A percentile compares a stretch with the other conserved stretches of the same genome.
Evolutionary conservation across 2,329 filamentous ascomycete genomes (phyloP).

Genomic region (Penicillium sp.): DNA sequence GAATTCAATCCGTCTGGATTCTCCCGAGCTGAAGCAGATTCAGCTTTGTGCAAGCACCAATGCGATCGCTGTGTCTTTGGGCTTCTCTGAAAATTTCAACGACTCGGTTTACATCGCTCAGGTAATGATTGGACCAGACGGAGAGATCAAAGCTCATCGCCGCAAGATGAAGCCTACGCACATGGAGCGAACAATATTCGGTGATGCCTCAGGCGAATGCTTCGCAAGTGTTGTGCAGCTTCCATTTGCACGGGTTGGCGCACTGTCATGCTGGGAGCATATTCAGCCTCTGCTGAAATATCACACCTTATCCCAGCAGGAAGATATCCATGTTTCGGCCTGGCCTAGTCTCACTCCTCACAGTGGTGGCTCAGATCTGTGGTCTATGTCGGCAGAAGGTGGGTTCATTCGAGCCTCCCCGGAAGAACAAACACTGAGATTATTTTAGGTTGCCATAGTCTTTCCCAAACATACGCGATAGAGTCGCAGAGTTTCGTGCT

Average conservation of each 20-base stretch:
- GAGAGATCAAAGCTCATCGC: slow-evolving; percentile 9
- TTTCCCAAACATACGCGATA: slow-evolving; percentile 58
- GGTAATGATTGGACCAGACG: slow-evolving; percentile 7
- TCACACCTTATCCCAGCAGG: slow-evolving; percentile 45
- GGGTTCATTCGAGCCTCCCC: background rate
- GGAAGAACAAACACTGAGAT: background rate
- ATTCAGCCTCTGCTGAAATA: slow-evolving; percentile 53
- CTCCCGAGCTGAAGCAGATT: background rate
- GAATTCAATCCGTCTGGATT: slow-evolving; percentile 9
- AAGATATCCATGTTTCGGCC: slow-evolving; percentile 50
- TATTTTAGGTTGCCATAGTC: slow-evolving; percentile 33
- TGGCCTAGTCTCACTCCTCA: slow-evolving; percentile 43
- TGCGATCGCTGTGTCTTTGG: background rate
- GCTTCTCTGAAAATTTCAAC: background rate
- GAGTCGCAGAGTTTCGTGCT: slow-evolving; percentile 58
- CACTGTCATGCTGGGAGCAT: slow-evolving; percentile 54
- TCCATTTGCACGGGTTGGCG: slow-evolving; percentile 44
- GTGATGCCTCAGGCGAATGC: slow-evolving; percentile 44
- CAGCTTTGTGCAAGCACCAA: background rate
- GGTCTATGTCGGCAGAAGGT: slow-evolving; percentile 35
- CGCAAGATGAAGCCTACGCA: slow-evolving; percentile 56
- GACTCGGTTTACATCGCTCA: background rate
- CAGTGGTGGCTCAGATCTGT: slow-evolving; percentile 22
- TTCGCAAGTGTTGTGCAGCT: slow-evolving; percentile 43
- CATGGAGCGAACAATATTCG: slow-evolving; percentile 54